These are phyloP conservation scores for Clarireedia homoeocarpa DNA, from an alignment of 2,329 filamentous ascomycete genomes.

Conservation along the genomic window DNA sequence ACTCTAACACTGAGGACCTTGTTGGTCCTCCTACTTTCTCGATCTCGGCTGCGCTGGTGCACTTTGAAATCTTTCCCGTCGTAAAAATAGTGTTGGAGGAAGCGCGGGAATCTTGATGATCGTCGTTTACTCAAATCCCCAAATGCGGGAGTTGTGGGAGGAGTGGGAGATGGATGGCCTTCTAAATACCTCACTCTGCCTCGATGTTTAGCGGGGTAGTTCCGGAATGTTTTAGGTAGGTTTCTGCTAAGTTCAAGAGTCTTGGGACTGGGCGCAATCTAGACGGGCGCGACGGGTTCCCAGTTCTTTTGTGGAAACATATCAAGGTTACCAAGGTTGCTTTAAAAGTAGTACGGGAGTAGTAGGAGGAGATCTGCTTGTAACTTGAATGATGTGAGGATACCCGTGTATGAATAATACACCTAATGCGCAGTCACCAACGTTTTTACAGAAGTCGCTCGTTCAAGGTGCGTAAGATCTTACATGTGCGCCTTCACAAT, in stretches of 20 bases:
- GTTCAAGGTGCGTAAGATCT: too few relatives aligned
- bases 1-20: not conserved
- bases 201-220: conserved; percentile 11
- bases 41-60: not conserved
- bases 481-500: too few relatives aligned
- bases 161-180: not conserved
- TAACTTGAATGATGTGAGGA: too few relatives aligned
- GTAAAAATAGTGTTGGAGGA: not conserved
- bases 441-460: too few relatives aligned
- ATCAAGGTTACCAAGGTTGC: too few relatives aligned
- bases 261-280: not conserved
- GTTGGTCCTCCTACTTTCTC: not conserved
- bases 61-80: not conserved
- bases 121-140: not conserved
- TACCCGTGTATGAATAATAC: too few relatives aligned
- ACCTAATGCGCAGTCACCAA: too few relatives aligned
- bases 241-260: not conserved
- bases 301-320: not conserved
- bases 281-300: not conserved
- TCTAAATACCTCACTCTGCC: conserved; percentile 1
- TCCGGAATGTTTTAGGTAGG: not conserved
- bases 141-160: not conserved
- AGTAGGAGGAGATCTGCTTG: too few relatives aligned
- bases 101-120: not conserved
- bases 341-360: too few relatives aligned